Evolutionary conservation across 257 asterid genomes (phyloP).

Genomic region (Solanum habrochaites): DNA sequence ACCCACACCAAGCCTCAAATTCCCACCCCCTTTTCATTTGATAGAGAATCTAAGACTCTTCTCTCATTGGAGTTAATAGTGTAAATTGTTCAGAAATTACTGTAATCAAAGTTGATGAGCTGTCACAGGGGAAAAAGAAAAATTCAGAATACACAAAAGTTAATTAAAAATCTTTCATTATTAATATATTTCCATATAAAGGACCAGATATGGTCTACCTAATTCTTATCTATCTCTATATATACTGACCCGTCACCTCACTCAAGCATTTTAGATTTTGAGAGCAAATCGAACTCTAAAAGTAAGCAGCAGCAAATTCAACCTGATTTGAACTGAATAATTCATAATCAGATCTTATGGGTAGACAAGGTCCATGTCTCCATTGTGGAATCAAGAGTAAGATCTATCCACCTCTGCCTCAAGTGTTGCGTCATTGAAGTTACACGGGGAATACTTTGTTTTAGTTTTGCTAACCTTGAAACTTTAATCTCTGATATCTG

Average conservation of each 20-base stretch:
- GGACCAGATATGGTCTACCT: background rate
- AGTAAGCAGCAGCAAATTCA: background rate
- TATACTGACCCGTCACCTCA: background rate
- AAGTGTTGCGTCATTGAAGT: background rate
- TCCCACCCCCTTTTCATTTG: background rate
- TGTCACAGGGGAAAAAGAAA: background rate
- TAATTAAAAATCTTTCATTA: background rate
- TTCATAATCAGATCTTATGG: constrained; percentile 2
- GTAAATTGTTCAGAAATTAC: background rate
- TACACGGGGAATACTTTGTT: background rate
- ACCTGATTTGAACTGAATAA: background rate
- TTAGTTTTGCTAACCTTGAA: background rate
- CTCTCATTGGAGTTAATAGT: background rate
- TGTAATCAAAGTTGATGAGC: background rate
- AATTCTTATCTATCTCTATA: background rate
- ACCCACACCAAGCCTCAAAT: background rate
- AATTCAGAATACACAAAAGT: background rate
- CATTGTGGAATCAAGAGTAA: constrained; percentile 14
- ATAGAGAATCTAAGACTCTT: background rate
- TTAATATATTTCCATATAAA: background rate
- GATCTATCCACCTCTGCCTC: background rate
- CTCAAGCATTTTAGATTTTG: background rate
- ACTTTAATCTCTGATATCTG: background rate
- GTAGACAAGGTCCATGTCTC: constrained; percentile 12
- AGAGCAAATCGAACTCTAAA: background rate